These are phyloP conservation scores for Sclerotiophoma versabilis DNA, from an alignment of 2,329 filamentous ascomycete species.

Conservation along the genomic window DNA sequence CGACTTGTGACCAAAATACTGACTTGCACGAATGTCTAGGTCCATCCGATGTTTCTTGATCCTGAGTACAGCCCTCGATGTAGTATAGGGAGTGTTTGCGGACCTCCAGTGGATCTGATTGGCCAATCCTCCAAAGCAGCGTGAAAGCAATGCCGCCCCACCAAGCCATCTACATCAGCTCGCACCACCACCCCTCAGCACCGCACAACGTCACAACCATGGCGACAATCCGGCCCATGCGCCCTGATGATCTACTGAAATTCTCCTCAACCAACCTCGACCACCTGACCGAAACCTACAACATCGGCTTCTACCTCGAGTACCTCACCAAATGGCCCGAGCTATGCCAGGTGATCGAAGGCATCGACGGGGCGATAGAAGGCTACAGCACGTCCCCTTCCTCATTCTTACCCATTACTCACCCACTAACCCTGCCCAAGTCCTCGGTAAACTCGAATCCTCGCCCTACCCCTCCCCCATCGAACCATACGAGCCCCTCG, in stretches of 20 bases:
- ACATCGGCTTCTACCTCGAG: slow-evolving; percentile 91
- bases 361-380: slow-evolving; percentile 84
- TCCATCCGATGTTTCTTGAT: no score
- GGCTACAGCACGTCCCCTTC: slow-evolving; percentile 77
- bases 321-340: slow-evolving; percentile 97
- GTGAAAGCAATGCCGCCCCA: slow-evolving; percentile 9
- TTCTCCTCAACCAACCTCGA: slow-evolving; percentile 97
- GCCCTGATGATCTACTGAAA: slow-evolving; percentile 73
- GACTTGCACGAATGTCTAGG: no score
- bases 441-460: slow-evolving; percentile 96
- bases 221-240: slow-evolving; percentile 85
- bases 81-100: no score
- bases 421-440: slow-evolving; percentile 55
- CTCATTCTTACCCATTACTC: not conserved
- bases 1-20: not conserved
- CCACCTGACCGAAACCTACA: slow-evolving; percentile 96
- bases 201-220: slow-evolving; percentile 55
- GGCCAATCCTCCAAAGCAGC: not conserved
- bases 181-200: not conserved
- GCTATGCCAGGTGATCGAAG: slow-evolving; percentile 90
- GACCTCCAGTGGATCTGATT: no score
- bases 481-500: slow-evolving; percentile 70
- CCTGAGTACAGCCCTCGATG: no score
- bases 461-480: slow-evolving; percentile 75
- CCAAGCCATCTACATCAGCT: not conserved